Evolutionary conservation across 371 early-diverging fungal species (phyloP).

Genomic region (Mucor saturninus): DNA sequence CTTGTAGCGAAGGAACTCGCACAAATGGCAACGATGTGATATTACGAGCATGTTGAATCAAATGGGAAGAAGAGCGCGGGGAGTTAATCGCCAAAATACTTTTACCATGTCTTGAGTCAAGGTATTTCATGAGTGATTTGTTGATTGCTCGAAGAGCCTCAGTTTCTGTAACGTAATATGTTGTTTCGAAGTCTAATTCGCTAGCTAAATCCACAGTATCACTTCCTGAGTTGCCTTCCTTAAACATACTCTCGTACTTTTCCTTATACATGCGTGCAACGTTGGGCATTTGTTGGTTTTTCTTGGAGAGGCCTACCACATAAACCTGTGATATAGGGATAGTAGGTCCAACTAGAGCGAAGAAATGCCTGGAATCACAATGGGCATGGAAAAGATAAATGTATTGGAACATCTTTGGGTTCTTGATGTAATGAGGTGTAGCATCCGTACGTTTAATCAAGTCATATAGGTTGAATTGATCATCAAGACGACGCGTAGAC

Average conservation of each 20-base stretch:
- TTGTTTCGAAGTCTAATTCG: conserved; percentile 53
- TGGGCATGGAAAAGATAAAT: conserved; percentile 74
- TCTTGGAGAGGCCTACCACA: conserved; percentile 71
- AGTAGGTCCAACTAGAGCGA: conserved; percentile 70
- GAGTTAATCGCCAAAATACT: conserved; percentile 75
- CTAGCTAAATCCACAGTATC: conserved; percentile 58
- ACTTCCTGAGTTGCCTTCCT: conserved; percentile 28
- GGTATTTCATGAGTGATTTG: conserved; percentile 58
- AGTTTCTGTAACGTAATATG: conserved; percentile 53
- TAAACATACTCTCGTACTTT: conserved; percentile 18
- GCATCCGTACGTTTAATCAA: conserved; percentile 44
- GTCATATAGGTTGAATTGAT: conserved; percentile 43
- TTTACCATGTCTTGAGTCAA: conserved; percentile 68
- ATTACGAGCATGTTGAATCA: conserved; percentile 57
- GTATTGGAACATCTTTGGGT: conserved; percentile 59
- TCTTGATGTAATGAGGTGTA: conserved; percentile 41
- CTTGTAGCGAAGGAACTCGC: conserved; percentile 62
- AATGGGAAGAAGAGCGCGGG: conserved; percentile 47
- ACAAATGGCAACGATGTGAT: conserved; percentile 74
- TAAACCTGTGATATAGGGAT: conserved; percentile 60
- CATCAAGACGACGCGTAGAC: conserved; percentile 44
- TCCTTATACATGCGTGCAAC: conserved; percentile 54
- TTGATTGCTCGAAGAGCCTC: conserved; percentile 61
- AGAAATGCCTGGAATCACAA: conserved; percentile 75
- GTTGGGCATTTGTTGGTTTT: conserved; percentile 77